Conservation (phyloP, 2,329 filamentous ascomycete genomes). For the Fusarium sp. region DNA sequence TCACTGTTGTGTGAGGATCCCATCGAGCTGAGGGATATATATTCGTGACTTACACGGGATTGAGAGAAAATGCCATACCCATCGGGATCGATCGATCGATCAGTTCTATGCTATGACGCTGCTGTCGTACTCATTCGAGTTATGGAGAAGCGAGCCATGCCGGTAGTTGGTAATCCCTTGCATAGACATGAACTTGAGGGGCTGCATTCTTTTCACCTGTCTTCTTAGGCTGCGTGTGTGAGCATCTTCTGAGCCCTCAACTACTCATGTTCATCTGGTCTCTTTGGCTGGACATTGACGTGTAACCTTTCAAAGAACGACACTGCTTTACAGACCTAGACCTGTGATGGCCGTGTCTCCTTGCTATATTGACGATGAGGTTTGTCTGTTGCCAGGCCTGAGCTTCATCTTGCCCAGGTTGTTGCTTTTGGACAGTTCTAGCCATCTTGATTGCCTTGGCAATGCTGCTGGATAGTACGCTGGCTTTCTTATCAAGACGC, state of each 20-base stretch:
- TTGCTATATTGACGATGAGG: neutral
- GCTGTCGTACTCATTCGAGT: constrained; percentile 73
- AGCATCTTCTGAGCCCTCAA: neutral
- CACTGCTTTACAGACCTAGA: neutral
- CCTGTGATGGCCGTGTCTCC: neutral
- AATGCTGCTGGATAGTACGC: constrained; percentile 52
- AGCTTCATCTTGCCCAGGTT: neutral
- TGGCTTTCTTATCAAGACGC: constrained; percentile 50
- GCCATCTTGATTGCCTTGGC: constrained; percentile 14
- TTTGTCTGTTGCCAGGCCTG: neutral
- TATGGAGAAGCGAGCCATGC: constrained; percentile 63
- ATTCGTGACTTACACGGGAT: constrained; percentile 72
- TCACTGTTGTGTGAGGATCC: constrained; percentile 82
- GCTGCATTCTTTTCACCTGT: constrained; percentile 63
- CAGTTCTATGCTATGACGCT: constrained; percentile 69
- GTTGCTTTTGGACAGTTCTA: neutral
- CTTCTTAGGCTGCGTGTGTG: constrained; percentile 56
- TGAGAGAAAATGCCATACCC: constrained; percentile 60
- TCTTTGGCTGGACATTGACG: neutral
- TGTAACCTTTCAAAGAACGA: neutral
- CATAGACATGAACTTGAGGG: constrained; percentile 66
- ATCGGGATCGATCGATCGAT: constrained; percentile 36
- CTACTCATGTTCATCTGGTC: neutral
- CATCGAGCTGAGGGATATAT: constrained; percentile 88
- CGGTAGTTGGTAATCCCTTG: constrained; percentile 62